Evolutionary conservation across 305 asterid species (phyloP), one percentile per base, ranked within the genome.

Genomic region (Coffea humblotiana): DNA sequence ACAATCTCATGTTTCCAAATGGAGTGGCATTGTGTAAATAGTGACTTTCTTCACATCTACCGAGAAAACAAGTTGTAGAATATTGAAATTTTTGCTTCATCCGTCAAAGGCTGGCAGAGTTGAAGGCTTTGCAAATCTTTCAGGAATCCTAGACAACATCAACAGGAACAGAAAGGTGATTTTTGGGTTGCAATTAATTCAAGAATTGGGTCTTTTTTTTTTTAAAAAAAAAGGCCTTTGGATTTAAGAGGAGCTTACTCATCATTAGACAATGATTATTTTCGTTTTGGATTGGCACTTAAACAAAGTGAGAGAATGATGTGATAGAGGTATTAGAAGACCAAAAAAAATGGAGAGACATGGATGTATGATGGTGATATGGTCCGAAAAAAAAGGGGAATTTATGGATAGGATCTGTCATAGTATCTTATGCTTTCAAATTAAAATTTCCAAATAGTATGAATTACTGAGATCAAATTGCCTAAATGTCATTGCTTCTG

Each of bases 401-500:
- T 70, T 84, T 94, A 82, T 94, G 98, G 98, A 68, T 94, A 16
- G 97, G 97, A 14, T 91, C 97, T 6, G 97, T 92, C 0, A 79
- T 83, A 3, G 75, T 80, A 72, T 76, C 91, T 49, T 91, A 29
- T 71, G 87, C 80, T 51, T 79, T 88, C 45, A 88, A 77, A 71
- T 78, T 89, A 84, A 37, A 71, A 23, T 81, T 0, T 37, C 49
- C 0, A 48, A 13, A 2, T 65, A 69, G 61, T 1, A 8, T 60
- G 29, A 23, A 9, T 21, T 60, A 29, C 10, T 60, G 29, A 60
- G 21, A 54, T 54, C 0, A 2, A 54, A 54, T 1, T 51, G 32
- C 32, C 32, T 0, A 29, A 29, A 29, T 51, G 56, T 13, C 14
- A 51, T 51, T 51, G 16, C 13, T 12, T 12, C 14, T 2, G 14